Evolutionary conservation across 768 basidiomycete species (phyloP), one percentile per base, ranked within the genome.

Genomic region (Sarcodon sp.): DNA sequence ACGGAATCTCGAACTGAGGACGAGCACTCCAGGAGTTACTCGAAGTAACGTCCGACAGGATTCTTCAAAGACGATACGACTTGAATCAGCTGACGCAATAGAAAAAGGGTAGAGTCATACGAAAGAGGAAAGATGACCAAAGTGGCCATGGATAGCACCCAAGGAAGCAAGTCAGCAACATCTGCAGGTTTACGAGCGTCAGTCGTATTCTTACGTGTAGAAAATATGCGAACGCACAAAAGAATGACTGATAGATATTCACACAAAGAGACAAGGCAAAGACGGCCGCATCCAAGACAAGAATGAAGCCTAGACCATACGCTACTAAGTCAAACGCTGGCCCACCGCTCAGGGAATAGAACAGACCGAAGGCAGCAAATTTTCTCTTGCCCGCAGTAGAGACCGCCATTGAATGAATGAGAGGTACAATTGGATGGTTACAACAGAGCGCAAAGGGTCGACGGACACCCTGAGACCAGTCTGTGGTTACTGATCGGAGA

Each of bases 161-260:
- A 64, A n/a, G 79, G 79, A 57, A 78, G 77, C 18, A 76, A 58
- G 60, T 79, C 77, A 5, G 79, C 79, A 43, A 73, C 61, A 57
- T 71, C 77, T 79, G 52, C 13, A 13, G 31, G 8, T 44, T 53
- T 27, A 54, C 50, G 49, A 45, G 47, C n/a, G 37, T 32, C 32
- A 41, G 13, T 27, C 21, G 13, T 13, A 35, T 32, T 13, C 11
- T 15, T 38, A 15, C 33, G 34, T 34, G 18, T 4, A 12, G 39
- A 27, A 41, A 32, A 8, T n/a, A 5, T 34, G 16, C n/a, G 13
- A 6, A 65, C 74, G 54, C 50, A 79, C 77, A 80, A 64, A 73
- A 80, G 59, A 71, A 81, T 21, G 75, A 73, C 55, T 77, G 73
- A 57, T 74, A 79, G 18, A 62, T 55, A 60, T 79, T 79, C 41